phyloP scores from a whole-genome alignment of 371 early-diverging fungal species.

The Lichtheimia ramosa region DNA sequence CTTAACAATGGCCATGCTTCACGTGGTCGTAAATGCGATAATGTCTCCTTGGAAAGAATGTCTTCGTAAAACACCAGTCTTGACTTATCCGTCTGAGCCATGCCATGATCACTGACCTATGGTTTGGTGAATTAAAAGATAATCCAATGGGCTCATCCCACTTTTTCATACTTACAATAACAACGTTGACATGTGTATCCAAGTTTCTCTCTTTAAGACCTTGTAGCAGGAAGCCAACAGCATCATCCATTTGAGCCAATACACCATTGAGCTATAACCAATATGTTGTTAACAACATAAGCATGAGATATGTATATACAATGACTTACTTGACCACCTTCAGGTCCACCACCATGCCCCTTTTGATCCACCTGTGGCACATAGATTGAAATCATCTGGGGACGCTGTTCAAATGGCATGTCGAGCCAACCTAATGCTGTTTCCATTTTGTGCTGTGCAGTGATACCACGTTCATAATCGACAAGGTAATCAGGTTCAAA shows the following conservation, averaged over 20 bases:
- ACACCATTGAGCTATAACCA: conserved; percentile 54
- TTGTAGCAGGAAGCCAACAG: conserved; percentile 60
- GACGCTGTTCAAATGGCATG: conserved; percentile 64
- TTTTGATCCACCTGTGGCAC: conserved; percentile 80
- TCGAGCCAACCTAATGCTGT: conserved; percentile 78
- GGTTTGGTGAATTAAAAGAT: too few relatives aligned
- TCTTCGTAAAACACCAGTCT: conserved; percentile 76
- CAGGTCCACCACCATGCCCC: conserved; percentile 82
- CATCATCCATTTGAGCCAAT: conserved; percentile 64
- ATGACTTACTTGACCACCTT: conserved; percentile 54
- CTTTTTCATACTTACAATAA: conserved; percentile 64
- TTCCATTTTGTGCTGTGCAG: conserved; percentile 61
- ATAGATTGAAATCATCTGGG: conserved; percentile 79
- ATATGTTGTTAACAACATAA: background rate
- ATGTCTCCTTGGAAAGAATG: conserved; percentile 34
- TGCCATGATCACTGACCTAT: conserved; percentile 89
- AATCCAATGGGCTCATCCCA: too few relatives aligned
- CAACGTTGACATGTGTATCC: conserved; percentile 67
- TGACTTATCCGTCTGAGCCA: conserved; percentile 67
- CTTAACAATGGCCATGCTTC: conserved; percentile 45
- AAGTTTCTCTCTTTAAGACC: conserved; percentile 61
- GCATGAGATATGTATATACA: background rate
- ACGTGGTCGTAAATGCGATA: conserved; percentile 25
- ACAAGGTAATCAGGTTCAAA: conserved; percentile 68
- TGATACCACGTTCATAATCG: conserved; percentile 49